These are phyloP conservation scores for Pleurotus eryngii DNA, from an alignment of 768 basidiomycete species.

Conservation along the genomic window DNA sequence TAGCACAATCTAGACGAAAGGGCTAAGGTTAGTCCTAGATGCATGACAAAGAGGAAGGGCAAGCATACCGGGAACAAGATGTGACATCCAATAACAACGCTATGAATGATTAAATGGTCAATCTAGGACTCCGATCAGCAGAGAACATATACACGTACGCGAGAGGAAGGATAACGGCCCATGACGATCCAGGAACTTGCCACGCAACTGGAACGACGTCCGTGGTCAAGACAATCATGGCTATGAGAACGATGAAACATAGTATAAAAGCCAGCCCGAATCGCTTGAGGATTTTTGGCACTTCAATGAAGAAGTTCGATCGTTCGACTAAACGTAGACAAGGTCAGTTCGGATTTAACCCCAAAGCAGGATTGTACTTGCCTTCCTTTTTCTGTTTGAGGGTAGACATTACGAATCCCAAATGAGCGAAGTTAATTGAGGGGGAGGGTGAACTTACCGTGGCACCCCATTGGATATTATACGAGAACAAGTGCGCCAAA, in stretches of 20 bases:
- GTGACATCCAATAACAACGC: constrained; percentile 62
- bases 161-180: constrained; percentile 78
- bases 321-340: constrained; percentile 66
- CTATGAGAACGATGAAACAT: constrained; percentile 45
- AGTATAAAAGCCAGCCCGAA: constrained; percentile 67
- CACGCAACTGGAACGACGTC: constrained; percentile 58
- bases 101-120: constrained; percentile 21
- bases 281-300: constrained; percentile 78
- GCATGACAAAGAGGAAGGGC: not conserved
- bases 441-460: constrained; percentile 54
- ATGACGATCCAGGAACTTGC: constrained; percentile 56
- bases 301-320: constrained; percentile 89
- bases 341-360: not conserved
- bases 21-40: not conserved
- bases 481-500: constrained; percentile 69
- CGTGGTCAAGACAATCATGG: constrained; percentile 55
- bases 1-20: constrained; percentile 57
- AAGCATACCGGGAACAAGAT: constrained; percentile 69
- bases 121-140: not conserved
- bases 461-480: constrained; percentile 76
- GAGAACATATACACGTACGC: constrained; percentile 39
- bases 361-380: not conserved
- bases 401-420: not conserved
- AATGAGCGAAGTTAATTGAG: too few species aligned
- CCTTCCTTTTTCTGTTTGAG: constrained; percentile 7